Percentiles rank a stretch among this genome's conserved stretches.
These are phyloP conservation scores for Termitomyces sp. DNA, from an alignment of 768 basidiomycete species.

Conservation along the genomic window DNA sequence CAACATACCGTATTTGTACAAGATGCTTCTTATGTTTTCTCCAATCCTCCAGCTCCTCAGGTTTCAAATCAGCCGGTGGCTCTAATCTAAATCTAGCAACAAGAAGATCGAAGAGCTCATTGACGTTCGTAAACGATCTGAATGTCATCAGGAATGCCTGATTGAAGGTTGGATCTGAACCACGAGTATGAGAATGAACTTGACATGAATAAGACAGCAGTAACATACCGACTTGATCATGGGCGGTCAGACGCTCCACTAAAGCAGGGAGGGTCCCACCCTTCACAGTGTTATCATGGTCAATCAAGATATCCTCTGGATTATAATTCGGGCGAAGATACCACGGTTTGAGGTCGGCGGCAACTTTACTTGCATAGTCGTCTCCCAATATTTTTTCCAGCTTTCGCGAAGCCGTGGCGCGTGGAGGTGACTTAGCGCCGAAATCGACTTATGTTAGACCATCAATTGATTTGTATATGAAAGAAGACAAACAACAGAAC, in stretches of 20 bases:
- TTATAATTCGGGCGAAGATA: conserved; percentile 80
- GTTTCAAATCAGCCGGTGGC: conserved; percentile 60
- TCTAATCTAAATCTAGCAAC: conserved; percentile 74
- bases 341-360: conserved; percentile 59
- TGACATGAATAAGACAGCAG: background rate
- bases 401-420: conserved; percentile 42
- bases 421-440: conserved; percentile 23
- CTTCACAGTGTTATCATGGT: conserved; percentile 76
- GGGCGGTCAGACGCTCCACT: conserved; percentile 86
- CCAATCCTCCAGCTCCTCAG: conserved; percentile 72
- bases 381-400: conserved; percentile 63
- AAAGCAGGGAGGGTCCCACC: conserved; percentile 85
- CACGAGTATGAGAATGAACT: conserved; percentile 1
- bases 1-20: conserved; percentile 74
- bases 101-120: conserved; percentile 79
- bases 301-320: conserved; percentile 77
- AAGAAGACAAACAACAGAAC: conserved; percentile 11
- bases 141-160: conserved; percentile 94
- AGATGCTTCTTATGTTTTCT: conserved; percentile 78
- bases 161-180: conserved; percentile 59
- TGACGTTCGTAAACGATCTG: conserved; percentile 85
- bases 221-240: conserved; percentile 77
- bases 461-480: background rate
- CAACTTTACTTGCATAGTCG: conserved; percentile 38
- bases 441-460: background rate